Evolutionary conservation across 768 basidiomycete genomes (phyloP).

Genomic region (Tephrocybe sp.): DNA sequence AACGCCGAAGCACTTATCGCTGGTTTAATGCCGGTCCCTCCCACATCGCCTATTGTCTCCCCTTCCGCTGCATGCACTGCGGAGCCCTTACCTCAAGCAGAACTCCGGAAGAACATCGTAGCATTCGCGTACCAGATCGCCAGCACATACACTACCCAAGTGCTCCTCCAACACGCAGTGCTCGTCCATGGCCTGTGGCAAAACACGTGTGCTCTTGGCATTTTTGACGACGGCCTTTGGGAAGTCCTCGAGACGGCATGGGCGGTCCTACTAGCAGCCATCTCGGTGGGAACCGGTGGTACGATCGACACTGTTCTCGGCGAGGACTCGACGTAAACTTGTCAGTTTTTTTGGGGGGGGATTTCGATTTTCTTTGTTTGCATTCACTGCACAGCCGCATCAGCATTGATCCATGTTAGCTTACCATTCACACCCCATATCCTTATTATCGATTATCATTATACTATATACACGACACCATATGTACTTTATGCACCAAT

Average conservation of each 20-base stretch:
- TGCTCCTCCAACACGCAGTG: conserved; percentile 47
- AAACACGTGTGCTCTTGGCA: conserved; percentile 67
- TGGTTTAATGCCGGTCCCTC: conserved; percentile 42
- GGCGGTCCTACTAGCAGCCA: conserved; percentile 61
- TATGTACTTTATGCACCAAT: no score
- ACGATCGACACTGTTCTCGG: conserved; percentile 19
- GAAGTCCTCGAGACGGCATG: conserved; percentile 63
- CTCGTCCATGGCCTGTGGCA: conserved; percentile 70
- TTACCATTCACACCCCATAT: no score
- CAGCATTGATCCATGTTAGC: no score
- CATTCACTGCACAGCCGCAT: background rate
- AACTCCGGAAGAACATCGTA: conserved; percentile 12
- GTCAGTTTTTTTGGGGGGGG: background rate
- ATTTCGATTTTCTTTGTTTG: background rate
- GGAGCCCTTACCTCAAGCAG: background rate
- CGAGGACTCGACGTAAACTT: background rate
- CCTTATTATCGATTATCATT: no score
- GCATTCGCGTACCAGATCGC: conserved; percentile 34
- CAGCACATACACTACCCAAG: conserved; percentile 39
- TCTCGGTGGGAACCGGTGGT: conserved; percentile 48
- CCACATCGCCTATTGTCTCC: conserved; percentile 26
- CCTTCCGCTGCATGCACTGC: background rate
- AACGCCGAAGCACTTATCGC: conserved; percentile 47
- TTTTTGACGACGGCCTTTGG: conserved; percentile 67
- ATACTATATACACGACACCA: no score